Base-by-base conservation (phyloP, 805 yeast genomes). In the Clavispora phyllophila region DNA sequence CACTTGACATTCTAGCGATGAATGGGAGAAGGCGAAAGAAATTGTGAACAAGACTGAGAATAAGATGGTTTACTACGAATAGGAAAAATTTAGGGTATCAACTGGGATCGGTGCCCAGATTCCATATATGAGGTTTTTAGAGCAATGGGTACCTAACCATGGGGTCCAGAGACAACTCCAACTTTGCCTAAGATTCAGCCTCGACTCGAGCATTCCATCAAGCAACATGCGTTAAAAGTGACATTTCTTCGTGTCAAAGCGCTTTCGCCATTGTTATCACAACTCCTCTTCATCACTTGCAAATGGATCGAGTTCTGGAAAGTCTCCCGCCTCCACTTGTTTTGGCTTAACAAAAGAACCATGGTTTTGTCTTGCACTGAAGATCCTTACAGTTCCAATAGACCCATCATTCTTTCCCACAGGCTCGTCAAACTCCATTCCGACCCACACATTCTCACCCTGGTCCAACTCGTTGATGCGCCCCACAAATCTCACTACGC, bases 331-430 rank as follows among this genome's bases (percentile, higher is more conserved):
- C 46, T 81, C 82, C 3, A 90, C 81, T 40, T 70, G 73, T 9
- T 60, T 62, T 0, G 96, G 95, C 45, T 77, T 77, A 12, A 89
- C 78, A 60, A 91, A 87, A 5, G 88, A 80, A 5, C 97, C 97
- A 54, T 86, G 81, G 17, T 74, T 73, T 5, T 56, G 55, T 5
- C 68, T 65, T 25, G 88, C 78, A 4, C 65, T 55, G 57, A 91
- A 90, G 49, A 85, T 75, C 27, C 70, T 54, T 1, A 51, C 58
- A 0, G 87, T 89, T 27, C 79, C 77, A 31, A 88, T 66, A 17
- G 78, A 63, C 0, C 98, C 98, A 56, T 87, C 79, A 55, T 90
- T 87, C 60, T 84, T 87, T 5, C 98, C 98, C 7, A 76, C 75
- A 0, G 97, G 91, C 51, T 85, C 88, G 52, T 86, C 93, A 42